Evolutionary conservation across 495 filamentous ascomycete genomes (phyloP), one percentile per base, ranked within the genome.

Genomic region (Aspergillus affinis): DNA sequence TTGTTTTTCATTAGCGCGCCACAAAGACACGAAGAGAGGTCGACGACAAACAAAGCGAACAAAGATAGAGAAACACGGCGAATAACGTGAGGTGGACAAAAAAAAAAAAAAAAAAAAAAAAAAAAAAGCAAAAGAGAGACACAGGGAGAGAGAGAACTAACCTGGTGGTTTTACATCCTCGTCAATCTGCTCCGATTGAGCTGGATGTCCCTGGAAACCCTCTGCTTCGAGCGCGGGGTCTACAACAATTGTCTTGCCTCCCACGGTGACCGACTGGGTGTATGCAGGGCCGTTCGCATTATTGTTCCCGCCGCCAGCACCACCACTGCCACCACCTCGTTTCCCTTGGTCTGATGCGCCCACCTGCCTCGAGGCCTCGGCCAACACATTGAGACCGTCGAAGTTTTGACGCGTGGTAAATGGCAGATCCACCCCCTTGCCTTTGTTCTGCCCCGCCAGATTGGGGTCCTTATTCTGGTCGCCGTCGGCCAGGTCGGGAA

Each of bases 351-450:
- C 77, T 48, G 76, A 78, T 18, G 78, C 78, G 60, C 76, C 86
- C 17, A 89, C 82, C 66, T 88, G 89, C 52, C 89, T 78, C 46
- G 90, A 92, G 3, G 90, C 91, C 70, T 96, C 91, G 47, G 91
- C 91, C 29, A 96, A 75, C 8, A 90, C 87, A 61, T 91, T 88
- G 23, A 96, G 77, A 0, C 89, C 88, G 58, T 89, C 87, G 78
- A 90, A 91, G 54, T 82, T 83, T 59, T 82, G 85, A 46, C 74
- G 78, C 30, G 72, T 73, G 26, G 72, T 67, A 44, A 74, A 77
- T 4, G 75, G 73, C 47, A 79, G 56, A 30, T 80, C 74, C 18
- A 69, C 69, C 8, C 70, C 61, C 48, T 78, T 77, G 6, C 72
- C 76, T 58, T 73, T 72, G 51, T 74, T 76, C 41, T 64, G 65